These are phyloP conservation scores for Buddleja alternifolia DNA, from an alignment of 257 asterid genomes.

Conservation along the genomic window DNA sequence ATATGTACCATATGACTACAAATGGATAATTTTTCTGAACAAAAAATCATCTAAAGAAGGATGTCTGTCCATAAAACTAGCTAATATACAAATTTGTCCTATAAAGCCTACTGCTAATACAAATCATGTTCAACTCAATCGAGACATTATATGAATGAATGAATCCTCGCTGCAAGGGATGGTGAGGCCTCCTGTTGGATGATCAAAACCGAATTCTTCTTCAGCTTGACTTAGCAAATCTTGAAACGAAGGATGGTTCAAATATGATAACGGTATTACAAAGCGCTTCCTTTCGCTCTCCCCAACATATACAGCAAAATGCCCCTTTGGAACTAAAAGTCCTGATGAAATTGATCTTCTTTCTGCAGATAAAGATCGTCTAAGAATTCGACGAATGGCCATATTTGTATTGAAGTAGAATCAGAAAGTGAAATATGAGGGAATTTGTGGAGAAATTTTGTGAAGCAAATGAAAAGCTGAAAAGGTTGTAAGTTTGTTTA, in stretches of 20 bases:
- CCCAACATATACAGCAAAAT: conserved; percentile 21
- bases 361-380: conserved; percentile 13
- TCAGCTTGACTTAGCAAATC: conserved; percentile 24
- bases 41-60: no score
- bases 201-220: conserved; percentile 32
- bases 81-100: neutral
- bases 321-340: conserved; percentile 31
- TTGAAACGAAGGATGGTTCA: conserved; percentile 27
- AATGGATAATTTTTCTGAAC: no score
- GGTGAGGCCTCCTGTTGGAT: conserved; percentile 49
- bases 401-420: neutral
- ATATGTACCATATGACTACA: no score
- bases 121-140: conserved; percentile 15
- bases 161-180: conserved; percentile 51
- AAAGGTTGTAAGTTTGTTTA: neutral
- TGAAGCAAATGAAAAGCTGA: neutral
- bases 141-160: conserved; percentile 40
- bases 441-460: neutral
- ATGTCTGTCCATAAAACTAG: no score
- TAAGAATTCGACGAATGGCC: conserved; percentile 27
- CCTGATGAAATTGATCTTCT: conserved; percentile 13
- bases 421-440: neutral
- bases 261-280: conserved; percentile 24
- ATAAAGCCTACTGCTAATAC: neutral
- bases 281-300: conserved; percentile 13